Evolutionary conservation across 2,329 filamentous ascomycete species (phyloP).

Genomic region (Trichoderma gracile): DNA sequence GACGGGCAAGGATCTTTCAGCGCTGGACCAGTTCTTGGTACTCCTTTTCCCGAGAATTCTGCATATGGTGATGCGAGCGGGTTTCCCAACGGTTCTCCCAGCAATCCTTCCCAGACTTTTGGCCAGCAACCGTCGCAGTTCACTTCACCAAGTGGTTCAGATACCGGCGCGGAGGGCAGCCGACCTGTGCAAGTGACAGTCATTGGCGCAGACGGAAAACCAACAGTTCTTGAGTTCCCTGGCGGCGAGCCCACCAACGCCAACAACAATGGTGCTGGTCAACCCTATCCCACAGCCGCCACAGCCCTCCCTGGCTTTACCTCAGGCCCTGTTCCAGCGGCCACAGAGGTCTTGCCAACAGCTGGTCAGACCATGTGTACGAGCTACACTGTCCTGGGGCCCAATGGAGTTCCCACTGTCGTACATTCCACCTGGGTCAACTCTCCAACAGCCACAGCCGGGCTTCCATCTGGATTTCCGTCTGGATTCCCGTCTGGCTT

Average conservation of each 20-base stretch:
- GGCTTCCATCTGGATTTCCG: constrained; percentile 10
- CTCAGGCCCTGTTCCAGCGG: not conserved
- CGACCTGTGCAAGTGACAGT: constrained; percentile 29
- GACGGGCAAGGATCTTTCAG: constrained; percentile 19
- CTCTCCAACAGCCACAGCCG: not conserved
- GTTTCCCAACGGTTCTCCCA: not conserved
- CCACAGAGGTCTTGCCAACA: not conserved
- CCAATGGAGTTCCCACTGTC: constrained; percentile 39
- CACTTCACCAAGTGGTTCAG: constrained; percentile 26
- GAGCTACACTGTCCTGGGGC: constrained; percentile 36
- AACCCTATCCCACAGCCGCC: constrained; percentile 20
- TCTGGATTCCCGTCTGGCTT: constrained; percentile 26
- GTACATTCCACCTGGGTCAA: constrained; percentile 40
- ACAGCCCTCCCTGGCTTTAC: not conserved
- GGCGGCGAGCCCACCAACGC: constrained; percentile 19
- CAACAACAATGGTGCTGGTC: constrained; percentile 9
- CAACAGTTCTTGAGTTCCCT: constrained; percentile 32
- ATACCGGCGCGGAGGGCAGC: constrained; percentile 3
- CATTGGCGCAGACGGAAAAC: constrained; percentile 32
- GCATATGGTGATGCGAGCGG: constrained; percentile 7
- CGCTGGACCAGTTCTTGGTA: not conserved
- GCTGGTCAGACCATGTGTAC: constrained; percentile 27
- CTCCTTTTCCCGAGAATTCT: constrained; percentile 3
- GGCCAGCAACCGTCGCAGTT: constrained; percentile 24
- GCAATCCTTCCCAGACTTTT: not conserved